A percentile compares a stretch with the other conserved stretches of the same genome.
Conservation (phyloP, 257 asterid species). For the Nicotiana tomentosiformis region DNA sequence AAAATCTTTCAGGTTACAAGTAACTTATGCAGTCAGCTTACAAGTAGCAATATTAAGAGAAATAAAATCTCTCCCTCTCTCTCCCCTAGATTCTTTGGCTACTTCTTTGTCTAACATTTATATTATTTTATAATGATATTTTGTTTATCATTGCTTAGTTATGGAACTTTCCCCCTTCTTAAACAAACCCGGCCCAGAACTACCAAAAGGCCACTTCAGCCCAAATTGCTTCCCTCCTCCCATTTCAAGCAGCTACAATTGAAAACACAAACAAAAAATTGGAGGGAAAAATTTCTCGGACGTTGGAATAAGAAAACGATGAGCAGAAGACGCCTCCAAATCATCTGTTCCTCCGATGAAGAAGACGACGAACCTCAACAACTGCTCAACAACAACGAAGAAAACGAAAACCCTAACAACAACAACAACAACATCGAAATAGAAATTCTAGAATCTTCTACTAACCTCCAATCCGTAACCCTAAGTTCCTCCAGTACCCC, state of each 20-base stretch:
- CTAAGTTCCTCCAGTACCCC: conserved; percentile 38
- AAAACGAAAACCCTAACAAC: conserved; percentile 28
- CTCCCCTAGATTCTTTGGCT: no score
- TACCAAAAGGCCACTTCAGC: neutral
- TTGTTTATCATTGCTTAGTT: no score
- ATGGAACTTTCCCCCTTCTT: no score
- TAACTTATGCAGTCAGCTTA: no score
- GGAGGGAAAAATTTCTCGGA: conserved; percentile 38
- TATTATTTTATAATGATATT: no score
- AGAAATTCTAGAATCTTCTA: conserved; percentile 5
- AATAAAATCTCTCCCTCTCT: no score
- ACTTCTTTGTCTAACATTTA: no score
- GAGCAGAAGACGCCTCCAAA: conserved; percentile 55
- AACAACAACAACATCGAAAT: conserved; percentile 35
- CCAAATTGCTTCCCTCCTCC: neutral
- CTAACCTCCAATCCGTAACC: conserved; percentile 56
- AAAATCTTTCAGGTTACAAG: no score
- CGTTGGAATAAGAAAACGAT: conserved; percentile 11
- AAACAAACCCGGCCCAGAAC: neutral
- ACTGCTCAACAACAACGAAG: conserved; percentile 20
- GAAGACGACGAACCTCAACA: conserved; percentile 29
- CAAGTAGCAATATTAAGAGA: no score
- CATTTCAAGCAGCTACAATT: neutral
- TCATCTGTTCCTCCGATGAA: conserved; percentile 58
- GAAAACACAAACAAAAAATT: neutral